phyloP scores from a whole-genome alignment of 2,329 filamentous ascomycete species.

The Ophiocordyceps camponoti-saundersi region DNA sequence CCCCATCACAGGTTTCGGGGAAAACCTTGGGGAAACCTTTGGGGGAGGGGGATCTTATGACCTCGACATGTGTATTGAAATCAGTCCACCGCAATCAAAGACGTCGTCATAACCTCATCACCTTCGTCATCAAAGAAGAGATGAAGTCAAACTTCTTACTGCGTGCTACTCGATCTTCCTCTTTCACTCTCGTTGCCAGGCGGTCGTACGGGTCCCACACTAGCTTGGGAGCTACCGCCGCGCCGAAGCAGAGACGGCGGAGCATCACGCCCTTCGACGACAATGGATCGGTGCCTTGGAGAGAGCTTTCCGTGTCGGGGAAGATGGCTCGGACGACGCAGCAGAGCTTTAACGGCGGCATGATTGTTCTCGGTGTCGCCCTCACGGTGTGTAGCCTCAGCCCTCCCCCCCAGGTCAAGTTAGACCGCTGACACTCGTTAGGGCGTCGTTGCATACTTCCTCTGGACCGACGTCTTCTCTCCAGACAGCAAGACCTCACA shows the following conservation, averaged over 20 bases:
- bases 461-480: conserved; percentile 72
- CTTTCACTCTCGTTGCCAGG: conserved; percentile 14
- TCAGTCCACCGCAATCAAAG: too few species aligned
- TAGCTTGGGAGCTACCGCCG: conserved; percentile 17
- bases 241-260: conserved; percentile 36
- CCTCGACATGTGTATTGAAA: too few species aligned
- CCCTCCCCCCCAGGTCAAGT: background rate
- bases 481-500: conserved; percentile 71
- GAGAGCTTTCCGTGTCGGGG: conserved; percentile 54
- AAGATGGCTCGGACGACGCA: conserved; percentile 76
- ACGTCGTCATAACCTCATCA: background rate
- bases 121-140: background rate
- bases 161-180: conserved; percentile 16
- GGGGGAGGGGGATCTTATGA: too few species aligned
- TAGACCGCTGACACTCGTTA: conserved; percentile 13
- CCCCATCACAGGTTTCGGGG: too few species aligned
- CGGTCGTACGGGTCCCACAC: conserved; percentile 45
- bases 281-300: conserved; percentile 69
- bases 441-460: conserved; percentile 61
- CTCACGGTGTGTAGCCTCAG: conserved; percentile 53
- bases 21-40: too few species aligned
- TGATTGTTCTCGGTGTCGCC: conserved; percentile 58
- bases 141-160: conserved; percentile 27
- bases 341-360: conserved; percentile 73
- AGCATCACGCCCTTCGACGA: conserved; percentile 75